Evolutionary conservation across 2,329 filamentous ascomycete genomes (phyloP).

Genomic region (Paecilomyces formosus): DNA sequence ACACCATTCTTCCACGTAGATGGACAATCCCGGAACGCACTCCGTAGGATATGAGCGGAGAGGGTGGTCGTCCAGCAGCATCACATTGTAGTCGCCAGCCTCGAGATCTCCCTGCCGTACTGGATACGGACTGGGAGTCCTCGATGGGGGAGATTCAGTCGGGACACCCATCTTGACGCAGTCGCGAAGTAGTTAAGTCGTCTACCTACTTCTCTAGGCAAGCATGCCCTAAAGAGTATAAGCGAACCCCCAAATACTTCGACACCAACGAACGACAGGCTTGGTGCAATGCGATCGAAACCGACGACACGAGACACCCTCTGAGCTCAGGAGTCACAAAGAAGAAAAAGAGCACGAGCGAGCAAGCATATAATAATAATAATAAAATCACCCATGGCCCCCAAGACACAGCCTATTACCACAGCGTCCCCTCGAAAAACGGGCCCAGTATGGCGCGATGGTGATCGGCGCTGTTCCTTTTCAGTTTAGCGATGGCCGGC

Average conservation of each 20-base stretch:
- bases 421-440: neutral
- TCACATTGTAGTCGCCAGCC: slow-evolving; percentile 14
- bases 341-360: neutral
- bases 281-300: neutral
- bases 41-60: slow-evolving; percentile 23
- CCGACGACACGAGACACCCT: neutral
- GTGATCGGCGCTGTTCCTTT: neutral
- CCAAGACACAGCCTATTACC: neutral
- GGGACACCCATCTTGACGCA: neutral
- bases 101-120: slow-evolving; percentile 17
- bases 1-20: slow-evolving; percentile 11
- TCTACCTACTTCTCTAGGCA: neutral
- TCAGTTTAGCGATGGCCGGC: neutral
- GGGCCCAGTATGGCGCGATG: neutral
- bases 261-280: neutral
- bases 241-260: neutral
- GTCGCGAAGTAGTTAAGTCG: neutral
- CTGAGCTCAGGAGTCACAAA: neutral
- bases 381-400: neutral
- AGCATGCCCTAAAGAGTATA: neutral
- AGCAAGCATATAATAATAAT: neutral
- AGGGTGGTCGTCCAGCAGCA: slow-evolving; percentile 27
- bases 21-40: slow-evolving; percentile 19
- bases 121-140: neutral
- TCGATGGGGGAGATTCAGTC: neutral